These are phyloP conservation scores for Geranium rotundifolium DNA, from an alignment of 345 rosid species.

Conservation along the genomic window DNA sequence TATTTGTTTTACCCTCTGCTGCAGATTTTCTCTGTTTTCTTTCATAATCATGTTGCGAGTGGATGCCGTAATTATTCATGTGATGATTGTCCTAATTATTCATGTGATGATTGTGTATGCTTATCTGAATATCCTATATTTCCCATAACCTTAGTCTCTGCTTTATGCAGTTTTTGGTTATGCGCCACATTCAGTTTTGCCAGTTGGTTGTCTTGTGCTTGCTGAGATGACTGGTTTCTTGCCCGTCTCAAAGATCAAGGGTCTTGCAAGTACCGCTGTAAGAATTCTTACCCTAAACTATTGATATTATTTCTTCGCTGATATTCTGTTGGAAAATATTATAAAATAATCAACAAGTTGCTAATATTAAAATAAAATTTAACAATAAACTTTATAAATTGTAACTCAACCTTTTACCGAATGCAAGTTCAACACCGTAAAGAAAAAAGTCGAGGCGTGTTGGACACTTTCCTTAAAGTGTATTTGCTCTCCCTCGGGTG, in stretches of 20 bases:
- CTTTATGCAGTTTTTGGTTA: constrained; percentile 64
- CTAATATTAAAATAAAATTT: too few relatives aligned
- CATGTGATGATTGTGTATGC: neutral
- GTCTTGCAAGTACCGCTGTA: constrained; percentile 75
- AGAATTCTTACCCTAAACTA: constrained; percentile 14
- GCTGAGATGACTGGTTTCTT: constrained; percentile 66
- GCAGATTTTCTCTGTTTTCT: neutral
- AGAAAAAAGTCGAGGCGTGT: too few relatives aligned
- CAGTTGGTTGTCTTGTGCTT: constrained; percentile 63
- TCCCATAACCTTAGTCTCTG: constrained; percentile 1
- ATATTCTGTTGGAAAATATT: too few relatives aligned
- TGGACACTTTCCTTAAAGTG: too few relatives aligned
- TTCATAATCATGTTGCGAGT: neutral
- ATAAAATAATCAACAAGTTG: too few relatives aligned
- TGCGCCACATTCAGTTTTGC: constrained; percentile 92
- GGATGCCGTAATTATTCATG: neutral
- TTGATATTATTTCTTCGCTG: neutral
- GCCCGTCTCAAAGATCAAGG: constrained; percentile 80
- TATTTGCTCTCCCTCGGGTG: too few relatives aligned
- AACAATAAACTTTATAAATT: too few relatives aligned
- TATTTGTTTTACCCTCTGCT: too few relatives aligned
- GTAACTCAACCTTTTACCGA: too few relatives aligned
- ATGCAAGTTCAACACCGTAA: too few relatives aligned
- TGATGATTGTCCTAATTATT: too few relatives aligned
- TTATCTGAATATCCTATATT: too few relatives aligned